Percentiles rank a stretch among this genome's conserved stretches.
These are phyloP conservation scores for Kalaharituber pfeilii DNA, from an alignment of 2,329 filamentous ascomycete species.

Conservation along the genomic window DNA sequence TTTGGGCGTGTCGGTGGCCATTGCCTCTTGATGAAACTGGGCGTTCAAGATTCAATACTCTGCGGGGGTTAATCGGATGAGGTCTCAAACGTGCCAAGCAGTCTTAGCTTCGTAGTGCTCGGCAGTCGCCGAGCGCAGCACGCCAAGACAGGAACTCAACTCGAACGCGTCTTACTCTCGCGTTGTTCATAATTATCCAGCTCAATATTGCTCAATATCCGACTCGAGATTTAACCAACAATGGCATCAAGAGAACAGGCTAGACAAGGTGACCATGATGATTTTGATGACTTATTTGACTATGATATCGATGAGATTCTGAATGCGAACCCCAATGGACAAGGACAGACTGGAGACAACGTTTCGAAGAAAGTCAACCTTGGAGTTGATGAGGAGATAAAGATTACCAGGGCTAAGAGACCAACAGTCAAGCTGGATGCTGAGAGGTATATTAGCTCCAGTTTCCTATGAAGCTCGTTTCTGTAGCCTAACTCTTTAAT, in stretches of 20 bases:
- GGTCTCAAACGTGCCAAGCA: not conserved
- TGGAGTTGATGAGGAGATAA: constrained; percentile 74
- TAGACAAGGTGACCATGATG: constrained; percentile 24
- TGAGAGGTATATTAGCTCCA: constrained; percentile 35
- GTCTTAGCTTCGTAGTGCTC: not conserved
- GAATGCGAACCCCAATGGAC: constrained; percentile 29
- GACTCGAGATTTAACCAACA: no score
- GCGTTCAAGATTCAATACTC: not conserved
- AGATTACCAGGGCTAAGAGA: constrained; percentile 57
- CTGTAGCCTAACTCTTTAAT: constrained; percentile 2
- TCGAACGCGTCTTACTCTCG: not conserved
- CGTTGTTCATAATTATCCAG: no score
- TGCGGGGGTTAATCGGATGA: not conserved
- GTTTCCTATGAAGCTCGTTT: not conserved
- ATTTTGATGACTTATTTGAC: constrained; percentile 53
- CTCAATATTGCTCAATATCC: no score
- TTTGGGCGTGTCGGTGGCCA: not conserved
- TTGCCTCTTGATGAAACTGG: not conserved
- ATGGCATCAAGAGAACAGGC: constrained; percentile 18
- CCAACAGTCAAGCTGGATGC: constrained; percentile 81
- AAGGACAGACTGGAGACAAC: constrained; percentile 17
- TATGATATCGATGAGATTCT: constrained; percentile 44
- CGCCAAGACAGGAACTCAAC: not conserved
- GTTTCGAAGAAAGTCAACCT: constrained; percentile 39
- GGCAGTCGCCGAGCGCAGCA: not conserved